phyloP scores from a whole-genome alignment of 192 early-diverging fungal genomes.

The Rhizoclosmatium globosum region DNA sequence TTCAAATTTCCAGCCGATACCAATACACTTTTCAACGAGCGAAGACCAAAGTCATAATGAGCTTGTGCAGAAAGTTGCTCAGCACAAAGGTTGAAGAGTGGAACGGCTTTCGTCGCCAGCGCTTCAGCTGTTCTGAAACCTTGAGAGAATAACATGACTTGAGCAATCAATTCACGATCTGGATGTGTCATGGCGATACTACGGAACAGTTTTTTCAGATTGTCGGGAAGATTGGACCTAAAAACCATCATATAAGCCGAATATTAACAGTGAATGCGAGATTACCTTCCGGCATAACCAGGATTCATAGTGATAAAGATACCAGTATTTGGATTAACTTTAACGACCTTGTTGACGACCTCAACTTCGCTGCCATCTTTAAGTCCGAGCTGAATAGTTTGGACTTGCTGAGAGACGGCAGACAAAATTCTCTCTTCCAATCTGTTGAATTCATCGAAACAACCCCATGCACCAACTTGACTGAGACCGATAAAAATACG shows the following conservation, averaged over 20 bases:
- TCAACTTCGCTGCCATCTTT: constrained; percentile 88
- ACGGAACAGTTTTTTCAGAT: constrained; percentile 98
- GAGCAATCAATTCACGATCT: constrained; percentile 96
- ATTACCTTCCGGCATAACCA: constrained; percentile 72
- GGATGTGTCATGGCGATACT: constrained; percentile 99
- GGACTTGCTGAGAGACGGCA: constrained; percentile 99
- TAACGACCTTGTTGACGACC: constrained; percentile 87
- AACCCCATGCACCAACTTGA: constrained; percentile 87
- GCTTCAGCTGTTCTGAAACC: constrained; percentile 96
- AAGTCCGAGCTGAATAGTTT: constrained; percentile 97
- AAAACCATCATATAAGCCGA: constrained; percentile 63
- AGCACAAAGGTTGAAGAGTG: constrained; percentile 85
- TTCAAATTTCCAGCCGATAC: constrained; percentile 99
- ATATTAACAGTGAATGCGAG: constrained; percentile 97
- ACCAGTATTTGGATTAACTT: constrained; percentile 89
- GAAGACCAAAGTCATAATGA: constrained; percentile 99
- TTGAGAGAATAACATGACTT: constrained; percentile 99
- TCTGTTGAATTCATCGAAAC: constrained; percentile 90
- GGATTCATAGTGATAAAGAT: constrained; percentile 37
- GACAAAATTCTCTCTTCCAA: constrained; percentile 97
- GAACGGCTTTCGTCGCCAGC: constrained; percentile 95
- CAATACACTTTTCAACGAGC: constrained; percentile 97
- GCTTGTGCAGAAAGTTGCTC: constrained; percentile 41
- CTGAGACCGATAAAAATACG: constrained; percentile 99
- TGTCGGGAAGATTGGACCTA: constrained; percentile 97